These are phyloP conservation scores for Mycena albidolilacea DNA, from an alignment of 768 basidiomycete species.

Conservation along the genomic window DNA sequence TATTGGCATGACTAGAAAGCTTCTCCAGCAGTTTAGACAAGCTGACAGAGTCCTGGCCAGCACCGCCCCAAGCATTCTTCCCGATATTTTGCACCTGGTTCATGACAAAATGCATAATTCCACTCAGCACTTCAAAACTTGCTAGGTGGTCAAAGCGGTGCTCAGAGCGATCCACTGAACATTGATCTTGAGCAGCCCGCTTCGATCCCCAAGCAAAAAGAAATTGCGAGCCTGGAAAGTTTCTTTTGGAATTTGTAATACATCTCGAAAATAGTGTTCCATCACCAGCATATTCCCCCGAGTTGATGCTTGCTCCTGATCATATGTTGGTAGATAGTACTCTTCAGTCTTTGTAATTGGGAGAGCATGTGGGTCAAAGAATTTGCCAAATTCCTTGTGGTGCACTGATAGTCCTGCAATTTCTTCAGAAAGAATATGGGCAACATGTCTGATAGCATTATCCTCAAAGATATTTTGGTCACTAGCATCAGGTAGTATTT, in stretches of 20 bases:
- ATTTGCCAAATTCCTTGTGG: not conserved
- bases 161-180: conserved; percentile 24
- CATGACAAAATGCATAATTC: conserved; percentile 31
- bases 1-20: conserved; percentile 14
- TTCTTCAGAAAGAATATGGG: not conserved
- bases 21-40: not conserved
- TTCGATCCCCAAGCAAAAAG: not conserved
- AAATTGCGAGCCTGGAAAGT: not conserved
- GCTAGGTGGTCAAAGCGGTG: conserved; percentile 27
- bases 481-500: not conserved
- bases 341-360: not conserved
- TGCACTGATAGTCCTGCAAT: not conserved
- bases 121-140: conserved; percentile 28
- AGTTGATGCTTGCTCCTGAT: conserved; percentile 14
- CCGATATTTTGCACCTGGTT: conserved; percentile 26
- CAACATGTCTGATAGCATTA: not conserved
- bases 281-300: conserved; percentile 10
- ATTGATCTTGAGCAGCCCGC: not conserved
- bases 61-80: conserved; percentile 27
- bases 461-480: not conserved
- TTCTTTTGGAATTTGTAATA: not conserved
- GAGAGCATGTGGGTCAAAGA: not conserved
- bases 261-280: not conserved
- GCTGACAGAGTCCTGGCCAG: conserved; percentile 11
- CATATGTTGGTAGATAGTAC: conserved; percentile 4